Base-by-base conservation (phyloP, 805 yeast genomes). In the Naumovozyma baii region DNA sequence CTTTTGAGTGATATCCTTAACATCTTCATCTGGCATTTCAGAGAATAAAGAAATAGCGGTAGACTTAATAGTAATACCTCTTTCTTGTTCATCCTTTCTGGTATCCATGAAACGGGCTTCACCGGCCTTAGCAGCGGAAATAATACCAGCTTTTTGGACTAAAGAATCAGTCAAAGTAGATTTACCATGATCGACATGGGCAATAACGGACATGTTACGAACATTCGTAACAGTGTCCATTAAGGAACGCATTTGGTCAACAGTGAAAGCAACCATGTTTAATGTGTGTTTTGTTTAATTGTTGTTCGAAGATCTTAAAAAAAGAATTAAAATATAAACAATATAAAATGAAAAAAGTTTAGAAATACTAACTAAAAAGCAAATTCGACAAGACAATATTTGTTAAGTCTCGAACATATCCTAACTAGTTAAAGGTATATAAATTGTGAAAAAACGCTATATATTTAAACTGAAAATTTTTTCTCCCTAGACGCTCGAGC, bases 101-200 rank as follows among this genome's bases (percentile, higher is more conserved):
- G 98, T 90, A 74, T 90, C 98, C 63, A 84, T 92, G 82, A 90
- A 92, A 76, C 98, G 88, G 63, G 97, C 98, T 67, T 92, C 97
- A 82, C 98, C 98, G 52, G 98, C 98, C 77, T 86, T 86, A 64
- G 96, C 96, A 64, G 98, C 96, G 44, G 97, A 92, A 65, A 90
- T 90, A 71, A 92, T 90, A 86, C 98, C 98, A 59, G 98, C 98
- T 66, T 82, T 83, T 78, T 90, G 97, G 63, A 90, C 97, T 68
- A 90, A 83, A 54, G 98, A 92, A 74, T 90, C 98, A 72, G 98
- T 90, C 72, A 90, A 81, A 62, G 98, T 90, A 58, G 96, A 88
- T 74, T 90, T 90, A 77, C 98, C 98, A 80, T 92, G 98, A 80
- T 90, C 98, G 83, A 90, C 97, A 78, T 90, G 98, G 67, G 98